Percentiles rank a stretch among this genome's conserved stretches.
Evolutionary conservation across 345 rosid genomes (phyloP).

Genomic region (Syzygium grande): DNA sequence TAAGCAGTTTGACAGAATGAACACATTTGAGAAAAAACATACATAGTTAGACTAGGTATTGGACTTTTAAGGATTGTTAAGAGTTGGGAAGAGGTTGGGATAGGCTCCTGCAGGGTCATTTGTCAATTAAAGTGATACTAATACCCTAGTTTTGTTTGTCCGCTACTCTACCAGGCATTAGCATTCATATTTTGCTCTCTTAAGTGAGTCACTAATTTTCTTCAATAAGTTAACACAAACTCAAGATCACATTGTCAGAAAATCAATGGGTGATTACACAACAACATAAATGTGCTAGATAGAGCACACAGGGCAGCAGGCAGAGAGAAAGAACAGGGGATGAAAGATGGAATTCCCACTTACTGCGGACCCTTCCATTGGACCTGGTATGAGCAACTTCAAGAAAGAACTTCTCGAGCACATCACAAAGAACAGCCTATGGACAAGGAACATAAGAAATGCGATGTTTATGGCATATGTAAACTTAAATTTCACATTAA

Average conservation of each 20-base stretch:
- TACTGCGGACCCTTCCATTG: slow-evolving; percentile 86
- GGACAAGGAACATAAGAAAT: background rate
- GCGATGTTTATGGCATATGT: background rate
- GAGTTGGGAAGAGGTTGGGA: background rate
- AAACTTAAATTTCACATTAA: background rate
- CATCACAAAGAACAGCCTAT: slow-evolving; percentile 71
- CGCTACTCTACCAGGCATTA: background rate
- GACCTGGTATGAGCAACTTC: slow-evolving; percentile 69
- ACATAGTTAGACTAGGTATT: background rate
- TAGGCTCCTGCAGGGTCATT: background rate
- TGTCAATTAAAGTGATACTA: background rate
- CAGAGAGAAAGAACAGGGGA: background rate
- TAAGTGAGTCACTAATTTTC: background rate
- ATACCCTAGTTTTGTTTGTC: background rate
- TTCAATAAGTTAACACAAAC: background rate
- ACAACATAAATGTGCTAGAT: background rate
- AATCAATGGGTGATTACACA: background rate
- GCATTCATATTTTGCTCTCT: background rate
- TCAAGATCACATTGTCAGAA: background rate
- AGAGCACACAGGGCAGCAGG: background rate
- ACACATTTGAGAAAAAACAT: background rate
- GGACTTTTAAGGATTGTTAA: background rate
- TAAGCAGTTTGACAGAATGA: background rate
- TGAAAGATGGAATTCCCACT: slow-evolving; percentile 8
- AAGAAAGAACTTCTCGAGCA: slow-evolving; percentile 63